Evolutionary conservation across 2,329 filamentous ascomycete genomes (phyloP), one percentile per base, ranked within the genome.

Genomic region (Ilyonectria robusta): DNA sequence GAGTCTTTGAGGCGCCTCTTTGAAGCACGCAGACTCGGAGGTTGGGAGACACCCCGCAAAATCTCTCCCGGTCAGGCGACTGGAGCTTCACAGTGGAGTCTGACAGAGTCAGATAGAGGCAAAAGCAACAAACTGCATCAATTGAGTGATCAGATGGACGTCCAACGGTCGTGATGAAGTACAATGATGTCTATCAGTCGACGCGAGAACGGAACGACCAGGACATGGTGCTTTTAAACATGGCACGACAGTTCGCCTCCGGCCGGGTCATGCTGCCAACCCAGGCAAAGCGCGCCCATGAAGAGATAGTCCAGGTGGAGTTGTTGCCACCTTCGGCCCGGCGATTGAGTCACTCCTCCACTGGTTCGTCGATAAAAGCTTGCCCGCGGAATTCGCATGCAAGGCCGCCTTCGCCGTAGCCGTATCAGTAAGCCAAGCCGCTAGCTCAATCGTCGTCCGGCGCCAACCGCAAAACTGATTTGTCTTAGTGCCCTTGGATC

Each of bases 241-340:
- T 68, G 70, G 69, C 66, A 73, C 59, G 62, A 64, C 67, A 58
- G 40, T 68, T 65, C 31, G 46, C 47, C 35, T 40, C 47, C 19
- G 67, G 63, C 59, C 55, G 29, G 57, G 57, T 33, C 35, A 11
- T 35, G 56, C 58, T 61, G 63, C 72, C 69, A 66, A 71, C 63
- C 66, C 58, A 58, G 62, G 23, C 35, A 61, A 62, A 65, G 50
- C 46, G 46, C 50, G 47, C 57, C 62, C 59, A 56, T 61, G 65
- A 54, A 21, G 51, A 66, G 51, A 70, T 64, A 53, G 54, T 54
- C 53, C 13, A 55, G 63, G 72, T 71, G 72, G 70, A 68, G 70
- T 64, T 60, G 71, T 50, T 44, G 59, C 66, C 63, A 62, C 61
- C 62, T 55, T 44, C 66, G 68, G 68, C 59, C 66, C 62, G 55